Evolutionary conservation across 495 filamentous ascomycete genomes (phyloP).

Genomic region (Paragyromitra xinjiangensis): DNA sequence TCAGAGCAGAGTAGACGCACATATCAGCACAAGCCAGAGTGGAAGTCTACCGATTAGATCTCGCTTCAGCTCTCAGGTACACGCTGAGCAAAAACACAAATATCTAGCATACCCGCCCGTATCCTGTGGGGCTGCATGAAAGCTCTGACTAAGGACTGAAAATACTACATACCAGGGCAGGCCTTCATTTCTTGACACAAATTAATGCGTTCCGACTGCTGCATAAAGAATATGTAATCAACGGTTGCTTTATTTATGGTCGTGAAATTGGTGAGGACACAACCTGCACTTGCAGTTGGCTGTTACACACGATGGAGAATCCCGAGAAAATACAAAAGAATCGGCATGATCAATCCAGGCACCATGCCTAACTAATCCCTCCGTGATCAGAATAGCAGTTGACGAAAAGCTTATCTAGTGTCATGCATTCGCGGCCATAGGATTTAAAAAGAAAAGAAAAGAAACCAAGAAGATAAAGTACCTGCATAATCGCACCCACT

Average conservation of each 20-base stretch:
- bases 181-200: not conserved
- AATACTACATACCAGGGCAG: not conserved
- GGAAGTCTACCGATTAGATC: constrained; percentile 16
- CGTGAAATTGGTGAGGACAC: not conserved
- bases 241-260: not conserved
- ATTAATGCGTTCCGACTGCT: not conserved
- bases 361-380: not conserved
- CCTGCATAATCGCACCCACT: not conserved
- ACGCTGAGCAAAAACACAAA: not conserved
- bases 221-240: constrained; percentile 11
- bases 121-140: not conserved
- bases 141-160: not conserved
- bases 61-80: constrained; percentile 6
- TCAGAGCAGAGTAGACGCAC: not conserved
- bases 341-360: not conserved
- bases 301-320: not conserved
- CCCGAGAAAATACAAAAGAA: not conserved
- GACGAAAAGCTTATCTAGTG: constrained; percentile 9
- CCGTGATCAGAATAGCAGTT: not conserved
- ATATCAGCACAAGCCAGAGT: not conserved
- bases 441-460: not conserved
- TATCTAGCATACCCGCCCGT: constrained; percentile 30
- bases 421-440: constrained; percentile 8
- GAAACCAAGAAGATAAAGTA: not conserved
- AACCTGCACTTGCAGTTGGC: not conserved